Evolutionary conservation across 352 stramenopile genomes (phyloP).

Genomic region (Phytopythium mirpurense): DNA sequence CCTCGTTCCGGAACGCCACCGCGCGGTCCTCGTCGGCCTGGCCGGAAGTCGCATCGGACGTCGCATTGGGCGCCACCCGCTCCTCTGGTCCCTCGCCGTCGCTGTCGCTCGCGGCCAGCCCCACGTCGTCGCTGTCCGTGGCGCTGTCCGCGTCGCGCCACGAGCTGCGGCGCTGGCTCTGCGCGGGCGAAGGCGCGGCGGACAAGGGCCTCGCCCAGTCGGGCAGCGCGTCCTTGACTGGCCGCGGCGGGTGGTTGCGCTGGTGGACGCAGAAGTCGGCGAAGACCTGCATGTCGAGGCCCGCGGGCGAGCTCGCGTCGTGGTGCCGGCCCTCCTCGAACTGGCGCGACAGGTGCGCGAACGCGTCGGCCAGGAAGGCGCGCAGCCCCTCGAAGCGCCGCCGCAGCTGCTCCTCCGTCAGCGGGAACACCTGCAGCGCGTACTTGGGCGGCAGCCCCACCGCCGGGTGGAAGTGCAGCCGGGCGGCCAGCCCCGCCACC

Average conservation of each 20-base stretch:
- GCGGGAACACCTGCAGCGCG: constrained; percentile 69
- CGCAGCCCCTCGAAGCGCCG: constrained; percentile 68
- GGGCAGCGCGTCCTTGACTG: constrained; percentile 35
- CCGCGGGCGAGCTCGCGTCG: constrained; percentile 45
- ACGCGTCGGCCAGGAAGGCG: constrained; percentile 45
- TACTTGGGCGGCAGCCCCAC: constrained; percentile 79
- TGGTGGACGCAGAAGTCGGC: constrained; percentile 69
- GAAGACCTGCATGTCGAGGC: constrained; percentile 82
- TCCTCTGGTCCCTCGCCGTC: neutral
- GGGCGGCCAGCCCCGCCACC: constrained; percentile 50
- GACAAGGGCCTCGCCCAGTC: constrained; percentile 51
- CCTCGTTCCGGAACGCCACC: constrained; percentile 62
- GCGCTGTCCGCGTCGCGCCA: constrained; percentile 58
- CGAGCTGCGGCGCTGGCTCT: constrained; percentile 17
- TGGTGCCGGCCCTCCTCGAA: constrained; percentile 57
- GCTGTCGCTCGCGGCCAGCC: constrained; percentile 24
- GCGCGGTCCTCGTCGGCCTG: constrained; percentile 16
- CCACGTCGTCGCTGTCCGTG: constrained; percentile 60
- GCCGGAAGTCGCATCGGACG: too few species aligned
- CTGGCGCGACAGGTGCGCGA: constrained; percentile 34
- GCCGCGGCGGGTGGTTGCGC: constrained; percentile 52
- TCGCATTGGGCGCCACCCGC: neutral
- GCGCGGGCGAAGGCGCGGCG: constrained; percentile 4
- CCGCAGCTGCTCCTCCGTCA: constrained; percentile 51
- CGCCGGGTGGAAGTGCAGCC: constrained; percentile 61